Conservation (phyloP, 2,329 filamentous ascomycete genomes). For the Dothidotthia symphoricarpi region DNA sequence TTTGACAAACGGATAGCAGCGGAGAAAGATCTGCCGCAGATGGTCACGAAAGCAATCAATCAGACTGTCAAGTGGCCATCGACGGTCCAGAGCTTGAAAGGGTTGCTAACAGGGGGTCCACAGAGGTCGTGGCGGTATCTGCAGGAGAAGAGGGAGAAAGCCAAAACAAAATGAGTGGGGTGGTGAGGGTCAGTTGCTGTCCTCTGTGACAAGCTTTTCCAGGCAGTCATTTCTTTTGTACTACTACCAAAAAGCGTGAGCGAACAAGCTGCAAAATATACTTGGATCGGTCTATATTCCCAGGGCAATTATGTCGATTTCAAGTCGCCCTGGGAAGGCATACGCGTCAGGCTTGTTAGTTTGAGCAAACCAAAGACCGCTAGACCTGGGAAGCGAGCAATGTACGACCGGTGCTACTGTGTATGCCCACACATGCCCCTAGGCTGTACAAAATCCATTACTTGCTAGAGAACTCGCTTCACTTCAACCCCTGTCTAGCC, state of each 20-base stretch:
- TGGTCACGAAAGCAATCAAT: constrained; percentile 74
- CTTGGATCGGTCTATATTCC: constrained; percentile 3
- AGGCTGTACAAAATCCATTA: too few species aligned
- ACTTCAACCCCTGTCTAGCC: too few species aligned
- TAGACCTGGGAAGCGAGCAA: too few species aligned
- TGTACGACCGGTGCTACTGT: too few species aligned
- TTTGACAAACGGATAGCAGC: constrained; percentile 87
- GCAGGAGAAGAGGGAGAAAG: constrained; percentile 66
- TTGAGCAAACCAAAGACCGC: background rate
- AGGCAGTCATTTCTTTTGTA: constrained; percentile 16
- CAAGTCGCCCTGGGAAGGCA: constrained; percentile 12
- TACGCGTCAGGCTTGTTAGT: constrained; percentile 26
- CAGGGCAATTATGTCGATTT: background rate
- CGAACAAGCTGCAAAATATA: constrained; percentile 4
- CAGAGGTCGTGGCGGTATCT: constrained; percentile 71
- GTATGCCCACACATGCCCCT: too few species aligned
- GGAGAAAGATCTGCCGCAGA: constrained; percentile 64
- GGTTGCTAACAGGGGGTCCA: constrained; percentile 74
- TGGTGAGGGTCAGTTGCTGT: background rate
- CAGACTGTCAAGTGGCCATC: constrained; percentile 92
- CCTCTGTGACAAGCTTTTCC: background rate
- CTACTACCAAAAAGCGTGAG: constrained; percentile 17
- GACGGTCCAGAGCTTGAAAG: constrained; percentile 82
- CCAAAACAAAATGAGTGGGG: constrained; percentile 29
- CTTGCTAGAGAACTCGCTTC: too few species aligned